Conservation (phyloP, 2,329 filamentous ascomycete genomes). For the Scedosporium minutisporum region DNA sequence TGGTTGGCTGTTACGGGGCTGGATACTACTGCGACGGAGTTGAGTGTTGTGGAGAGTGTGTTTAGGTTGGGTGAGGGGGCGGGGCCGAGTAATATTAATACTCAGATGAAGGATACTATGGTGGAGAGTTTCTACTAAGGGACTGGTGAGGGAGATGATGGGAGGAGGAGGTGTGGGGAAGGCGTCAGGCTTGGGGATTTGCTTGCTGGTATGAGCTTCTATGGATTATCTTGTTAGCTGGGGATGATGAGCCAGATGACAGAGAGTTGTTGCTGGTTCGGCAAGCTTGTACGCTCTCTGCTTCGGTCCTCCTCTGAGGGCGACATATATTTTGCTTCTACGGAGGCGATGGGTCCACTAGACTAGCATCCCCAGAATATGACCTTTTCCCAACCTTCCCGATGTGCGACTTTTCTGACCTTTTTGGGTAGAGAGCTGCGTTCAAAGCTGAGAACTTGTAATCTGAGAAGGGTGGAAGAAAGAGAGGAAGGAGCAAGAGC, state of each 20-base stretch:
- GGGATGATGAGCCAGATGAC: too few species aligned
- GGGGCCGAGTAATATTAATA: slow-evolving; percentile 69
- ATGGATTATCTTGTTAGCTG: too few species aligned
- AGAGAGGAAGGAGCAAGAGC: background rate
- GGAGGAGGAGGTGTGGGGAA: background rate
- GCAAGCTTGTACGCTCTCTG: too few species aligned
- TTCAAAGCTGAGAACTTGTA: too few species aligned
- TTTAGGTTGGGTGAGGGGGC: slow-evolving; percentile 87
- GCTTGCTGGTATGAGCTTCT: background rate
- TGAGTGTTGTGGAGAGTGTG: slow-evolving; percentile 92
- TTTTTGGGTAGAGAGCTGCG: too few species aligned
- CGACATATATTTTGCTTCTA: background rate
- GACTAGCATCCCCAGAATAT: background rate
- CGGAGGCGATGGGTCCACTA: too few species aligned
- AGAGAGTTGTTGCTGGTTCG: too few species aligned
- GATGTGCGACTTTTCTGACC: too few species aligned
- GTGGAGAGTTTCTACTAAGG: slow-evolving; percentile 97
- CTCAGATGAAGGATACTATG: slow-evolving; percentile 90
- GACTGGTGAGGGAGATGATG: background rate
- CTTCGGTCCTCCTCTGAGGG: too few species aligned
- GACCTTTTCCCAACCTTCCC: background rate
- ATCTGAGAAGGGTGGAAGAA: too few species aligned
- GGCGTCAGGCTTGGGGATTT: background rate
- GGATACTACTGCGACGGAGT: slow-evolving; percentile 87
- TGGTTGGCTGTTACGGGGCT: slow-evolving; percentile 90